phyloP scores from a whole-genome alignment of 768 basidiomycete genomes.

The Russula sp. region DNA sequence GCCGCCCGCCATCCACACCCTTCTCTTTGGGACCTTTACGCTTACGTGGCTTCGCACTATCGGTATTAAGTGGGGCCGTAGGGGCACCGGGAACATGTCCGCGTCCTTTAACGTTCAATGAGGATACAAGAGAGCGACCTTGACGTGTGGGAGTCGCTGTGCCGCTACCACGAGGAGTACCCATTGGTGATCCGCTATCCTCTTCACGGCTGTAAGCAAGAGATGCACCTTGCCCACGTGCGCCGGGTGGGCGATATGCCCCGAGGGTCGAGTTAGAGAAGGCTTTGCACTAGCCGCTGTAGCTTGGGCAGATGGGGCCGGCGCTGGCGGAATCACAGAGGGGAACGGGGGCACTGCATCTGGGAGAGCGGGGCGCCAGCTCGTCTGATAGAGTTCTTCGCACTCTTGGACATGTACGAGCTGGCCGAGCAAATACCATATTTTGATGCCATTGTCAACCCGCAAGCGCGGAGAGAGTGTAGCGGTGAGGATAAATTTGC shows the following conservation, averaged over 20 bases:
- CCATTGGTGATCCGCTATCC: slow-evolving; percentile 62
- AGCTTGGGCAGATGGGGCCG: slow-evolving; percentile 51
- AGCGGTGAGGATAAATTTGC: slow-evolving; percentile 88
- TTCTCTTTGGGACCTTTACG: slow-evolving; percentile 49
- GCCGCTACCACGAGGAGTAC: slow-evolving; percentile 41
- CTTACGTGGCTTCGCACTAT: slow-evolving; percentile 54
- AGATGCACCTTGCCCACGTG: slow-evolving; percentile 84
- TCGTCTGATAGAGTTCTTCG: slow-evolving; percentile 88
- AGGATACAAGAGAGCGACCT: slow-evolving; percentile 52
- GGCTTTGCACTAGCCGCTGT: slow-evolving; percentile 54
- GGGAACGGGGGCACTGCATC: slow-evolving; percentile 69
- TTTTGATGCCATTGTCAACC: slow-evolving; percentile 96
- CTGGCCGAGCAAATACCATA: slow-evolving; percentile 89
- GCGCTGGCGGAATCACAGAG: slow-evolving; percentile 61
- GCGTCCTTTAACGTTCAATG: slow-evolving; percentile 43
- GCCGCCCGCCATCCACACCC: slow-evolving; percentile 38
- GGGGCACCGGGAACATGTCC: slow-evolving; percentile 73
- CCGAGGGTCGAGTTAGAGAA: slow-evolving; percentile 61
- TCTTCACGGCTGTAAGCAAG: slow-evolving; percentile 90
- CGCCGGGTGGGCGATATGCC: slow-evolving; percentile 92
- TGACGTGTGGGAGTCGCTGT: slow-evolving; percentile 60
- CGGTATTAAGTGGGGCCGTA: slow-evolving; percentile 46
- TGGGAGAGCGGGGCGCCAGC: slow-evolving; percentile 74
- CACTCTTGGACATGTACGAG: slow-evolving; percentile 78
- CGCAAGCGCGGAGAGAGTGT: slow-evolving; percentile 93